Conservation (phyloP, 495 filamentous ascomycete species). For the Lepraria neglecta region DNA sequence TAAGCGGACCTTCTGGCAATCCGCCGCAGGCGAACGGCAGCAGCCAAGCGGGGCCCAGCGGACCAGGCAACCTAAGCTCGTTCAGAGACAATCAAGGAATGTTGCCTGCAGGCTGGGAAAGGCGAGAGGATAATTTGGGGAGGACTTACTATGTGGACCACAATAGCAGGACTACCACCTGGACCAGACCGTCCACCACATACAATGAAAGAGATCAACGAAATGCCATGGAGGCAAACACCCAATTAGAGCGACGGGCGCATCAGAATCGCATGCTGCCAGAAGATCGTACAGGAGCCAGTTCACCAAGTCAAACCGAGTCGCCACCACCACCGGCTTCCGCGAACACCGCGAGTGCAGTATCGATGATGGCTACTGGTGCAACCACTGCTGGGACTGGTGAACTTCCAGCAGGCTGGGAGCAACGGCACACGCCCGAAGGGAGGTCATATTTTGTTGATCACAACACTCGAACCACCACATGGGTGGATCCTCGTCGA, state of each 20-base stretch:
- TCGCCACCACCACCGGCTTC: slow-evolving; percentile 20
- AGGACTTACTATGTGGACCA: slow-evolving; percentile 99
- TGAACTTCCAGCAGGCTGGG: slow-evolving; percentile 93
- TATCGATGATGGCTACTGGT: slow-evolving; percentile 88
- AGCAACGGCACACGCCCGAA: slow-evolving; percentile 91
- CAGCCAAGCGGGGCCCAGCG: slow-evolving; percentile 29
- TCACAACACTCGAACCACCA: slow-evolving; percentile 96
- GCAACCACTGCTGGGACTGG: slow-evolving; percentile 92
- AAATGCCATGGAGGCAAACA: slow-evolving; percentile 75
- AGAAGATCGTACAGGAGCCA: slow-evolving; percentile 90
- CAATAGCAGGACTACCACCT: slow-evolving; percentile 93
- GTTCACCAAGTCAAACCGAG: slow-evolving; percentile 73
- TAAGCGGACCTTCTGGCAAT: slow-evolving; percentile 37
- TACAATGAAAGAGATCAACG: slow-evolving; percentile 75
- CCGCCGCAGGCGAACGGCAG: slow-evolving; percentile 40
- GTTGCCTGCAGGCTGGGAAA: slow-evolving; percentile 90
- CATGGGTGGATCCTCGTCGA: slow-evolving; percentile 97
- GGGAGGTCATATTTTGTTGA: slow-evolving; percentile 97
- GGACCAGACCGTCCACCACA: slow-evolving; percentile 77
- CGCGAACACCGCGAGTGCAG: slow-evolving; percentile 50
- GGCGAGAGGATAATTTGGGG: slow-evolving; percentile 90
- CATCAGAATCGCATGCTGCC: slow-evolving; percentile 95
- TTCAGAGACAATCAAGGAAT: slow-evolving; percentile 94
- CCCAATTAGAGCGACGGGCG: slow-evolving; percentile 80
- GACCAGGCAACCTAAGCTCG: slow-evolving; percentile 65